Evolutionary conservation across 2,329 filamentous ascomycete species (phyloP), one percentile per base, ranked within the genome.

Genomic region (Claviceps sp.): DNA sequence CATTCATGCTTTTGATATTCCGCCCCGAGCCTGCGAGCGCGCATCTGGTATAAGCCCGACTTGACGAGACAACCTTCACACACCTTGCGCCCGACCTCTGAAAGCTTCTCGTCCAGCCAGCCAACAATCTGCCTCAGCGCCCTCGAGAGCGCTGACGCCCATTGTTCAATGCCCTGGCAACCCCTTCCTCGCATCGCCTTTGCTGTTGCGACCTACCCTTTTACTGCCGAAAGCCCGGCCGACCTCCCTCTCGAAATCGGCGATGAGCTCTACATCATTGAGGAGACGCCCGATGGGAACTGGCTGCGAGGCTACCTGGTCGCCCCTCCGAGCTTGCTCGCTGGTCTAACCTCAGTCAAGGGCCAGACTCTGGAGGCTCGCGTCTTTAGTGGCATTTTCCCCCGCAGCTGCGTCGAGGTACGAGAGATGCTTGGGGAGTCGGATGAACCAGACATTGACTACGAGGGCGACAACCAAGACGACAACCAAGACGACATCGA

Each of bases 381-480:
- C 58, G 93, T 98, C 54, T 98, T 97, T 66, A 95, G 90, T n/a
- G 93, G 93, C 61, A 95, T 98, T 62, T 98, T 98, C 64, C 93
- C 93, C 11, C 80, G 86, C 58, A 93, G 85, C 66, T 98, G 91
- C 61, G 91, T 98, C 53, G 89, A 98, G 68, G 84, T 98, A 54
- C 83, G 91, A 58, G 93, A 98, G 70, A 82, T 95, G 51, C 77
- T 98, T 38, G 89, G 87, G 55, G 88, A 91, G 55, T 72, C 74
- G 5, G 83, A 85, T 51, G 73, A 78, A 13, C 67, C 65, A 4
- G 73, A 77, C 50, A 68, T 72, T 16, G 70, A 71, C 47, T 65
- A 65, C 2, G 72, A 77, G 50, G 68, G 72, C 22, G 64, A 69
- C 51, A 70, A 71, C 38, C 63, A 46, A 46, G 24, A 34, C 20